Conservation (phyloP, 768 basidiomycete species). For the Suillus occidentalis region DNA sequence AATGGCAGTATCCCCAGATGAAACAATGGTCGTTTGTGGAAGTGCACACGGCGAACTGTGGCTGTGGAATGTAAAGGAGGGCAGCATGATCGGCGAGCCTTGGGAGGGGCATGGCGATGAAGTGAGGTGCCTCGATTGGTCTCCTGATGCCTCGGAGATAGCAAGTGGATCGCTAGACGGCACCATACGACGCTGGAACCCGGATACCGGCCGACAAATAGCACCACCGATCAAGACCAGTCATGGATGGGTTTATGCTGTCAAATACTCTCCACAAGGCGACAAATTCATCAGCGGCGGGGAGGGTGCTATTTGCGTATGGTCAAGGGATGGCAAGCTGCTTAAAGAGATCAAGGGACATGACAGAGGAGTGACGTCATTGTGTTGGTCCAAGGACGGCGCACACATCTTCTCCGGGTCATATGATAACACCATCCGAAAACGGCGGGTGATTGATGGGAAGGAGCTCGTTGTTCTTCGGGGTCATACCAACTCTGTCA, state of each 20-base stretch:
- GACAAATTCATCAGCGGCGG: not conserved
- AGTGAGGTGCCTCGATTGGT: slow-evolving; percentile 12
- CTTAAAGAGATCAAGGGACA: not conserved
- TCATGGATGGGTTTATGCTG: not conserved
- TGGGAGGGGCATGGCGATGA: slow-evolving; percentile 1
- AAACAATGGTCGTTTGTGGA: not conserved
- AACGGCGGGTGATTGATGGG: not conserved
- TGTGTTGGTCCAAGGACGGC: not conserved
- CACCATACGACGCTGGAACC: slow-evolving; percentile 14
- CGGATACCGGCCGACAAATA: not conserved
- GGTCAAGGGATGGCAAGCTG: not conserved
- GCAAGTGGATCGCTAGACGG: slow-evolving; percentile 11
- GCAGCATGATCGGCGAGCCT: not conserved
- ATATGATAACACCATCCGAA: not conserved
- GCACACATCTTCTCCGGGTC: not conserved
- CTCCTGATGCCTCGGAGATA: slow-evolving; percentile 12
- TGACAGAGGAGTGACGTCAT: not conserved
- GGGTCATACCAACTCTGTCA: not conserved
- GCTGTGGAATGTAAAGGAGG: not conserved
- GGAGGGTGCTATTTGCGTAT: not conserved
- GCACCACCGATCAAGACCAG: not conserved
- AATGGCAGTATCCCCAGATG: not conserved
- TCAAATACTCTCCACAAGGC: not conserved
- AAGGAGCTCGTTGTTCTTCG: not conserved
- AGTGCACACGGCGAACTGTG: not conserved